Evolutionary conservation across 345 rosid genomes (phyloP), one percentile per base, ranked within the genome.

Genomic region (Sonneratia caseolaris): DNA sequence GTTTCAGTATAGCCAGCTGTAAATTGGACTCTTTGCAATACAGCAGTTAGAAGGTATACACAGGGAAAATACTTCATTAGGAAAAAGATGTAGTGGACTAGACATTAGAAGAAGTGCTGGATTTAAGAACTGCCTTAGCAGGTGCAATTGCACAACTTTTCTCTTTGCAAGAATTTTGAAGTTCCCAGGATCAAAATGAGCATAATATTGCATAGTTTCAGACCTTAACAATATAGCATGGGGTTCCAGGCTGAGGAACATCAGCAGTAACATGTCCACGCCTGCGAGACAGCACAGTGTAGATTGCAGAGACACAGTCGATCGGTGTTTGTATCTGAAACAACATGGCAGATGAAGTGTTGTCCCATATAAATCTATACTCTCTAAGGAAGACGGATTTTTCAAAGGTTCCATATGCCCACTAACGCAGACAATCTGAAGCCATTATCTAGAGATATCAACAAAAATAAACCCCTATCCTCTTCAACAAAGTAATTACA

Each of bases 161-260:
- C 65, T 61, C 12, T 61, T 24, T 21, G 36, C 10, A 53, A 16
- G 1, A 53, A 18, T 53, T 53, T 48, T 12, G 3, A 53, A 21
- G 3, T 53, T 21, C 24, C 59, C 59, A 53, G 59, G 14, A 61
- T 61, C 35, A 12, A 61, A 61, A 22, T 61, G 35, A 61, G 37
- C 65, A 22, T 22, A 22, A 22, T 22, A 22, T 35, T 14, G 38
- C 66, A 62, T 3, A 62, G 18, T 27, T 68, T 19, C 76, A 71
- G 47, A 91, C 97, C 98, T 95, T 95, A 62, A 95, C 99, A 67
- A 89, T 92, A 77, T 95, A 95, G 66, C 90, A 89, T 0, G 99
- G 99, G 15, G 98, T 95, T 72, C 99, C 97, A 0, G 99, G 98
- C 79, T 92, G 99, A 75, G 99, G 99, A 75, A 95, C 91, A 80